Base-by-base conservation (phyloP, 176 grass and related monocot species). In the Areca catechu region DNA sequence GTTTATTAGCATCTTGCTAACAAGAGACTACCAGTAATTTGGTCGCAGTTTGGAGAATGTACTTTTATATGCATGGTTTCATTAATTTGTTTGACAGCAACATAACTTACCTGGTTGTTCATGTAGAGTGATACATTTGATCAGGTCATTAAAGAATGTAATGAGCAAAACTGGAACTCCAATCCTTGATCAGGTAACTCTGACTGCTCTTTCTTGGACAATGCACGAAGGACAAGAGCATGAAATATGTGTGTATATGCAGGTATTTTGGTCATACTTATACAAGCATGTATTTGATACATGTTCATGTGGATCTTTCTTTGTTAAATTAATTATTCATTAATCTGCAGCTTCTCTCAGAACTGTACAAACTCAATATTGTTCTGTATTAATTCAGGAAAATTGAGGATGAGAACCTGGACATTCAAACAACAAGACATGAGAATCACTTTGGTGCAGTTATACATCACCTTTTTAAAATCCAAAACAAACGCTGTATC, bases 401-500 rank as follows among this genome's bases (percentile, higher is more conserved):
- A 82, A 88, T 88, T 49, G 77, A 88, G 50, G 92, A 90, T 10
- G 76, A 96, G 57, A 90, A 90, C 25, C 78, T 88, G 64, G 87
- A 88, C 49, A 83, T 88, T 7, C 30, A 34, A 9, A 34, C 30
- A 34, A 34, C 30, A 34, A 6, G 30, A 34, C 5, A 34, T 9
- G 30, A 97, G 56, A 83, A 97, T 58, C 93, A 97, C 69, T 97
- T 84, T 58, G 87, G 93, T 24, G 86, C 83, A 37, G 83, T 86
- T 61, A 88, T 91, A 28, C 93, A 91, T 59, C 87, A 91, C 65
- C 93, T 97, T 76, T 91, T 87, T 37, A 75, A 88, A 60, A 83
- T 83, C 62, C 87, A 75, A 67, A 91, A 96, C 68, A 96, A 96
- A 85, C 84, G 92, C 81, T 85, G 92, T 52, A 86, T 90, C 56